Evolutionary conservation across 2,329 filamentous ascomycete genomes (phyloP), one percentile per base, ranked within the genome.

Genomic region (Mycocentrospora acerina): DNA sequence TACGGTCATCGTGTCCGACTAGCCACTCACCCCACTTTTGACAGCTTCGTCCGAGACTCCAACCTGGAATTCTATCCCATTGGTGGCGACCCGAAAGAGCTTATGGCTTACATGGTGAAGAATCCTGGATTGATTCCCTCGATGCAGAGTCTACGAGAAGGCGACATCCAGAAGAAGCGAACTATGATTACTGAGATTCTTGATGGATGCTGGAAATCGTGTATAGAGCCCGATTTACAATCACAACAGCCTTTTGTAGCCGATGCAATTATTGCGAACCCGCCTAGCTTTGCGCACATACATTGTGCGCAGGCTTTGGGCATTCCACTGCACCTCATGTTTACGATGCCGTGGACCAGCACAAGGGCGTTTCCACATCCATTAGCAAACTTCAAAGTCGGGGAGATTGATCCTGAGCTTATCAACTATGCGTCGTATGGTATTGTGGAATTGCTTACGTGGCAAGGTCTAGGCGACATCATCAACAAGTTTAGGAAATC

Each of bases 251-350:
- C 86, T 1, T 94, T 95, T 59, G 82, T 94, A 25, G 88, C 88
- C 0, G 87, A 88, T 66, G 54, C 52, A 84, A 88, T 89, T 46
- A 86, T 89, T 51, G 85, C 85, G 2, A 89, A 89, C 44, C 85
- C 85, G 2, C 85, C 85, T 0, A 86, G 82, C 54, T 88, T 88
- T 64, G 85, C 83, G 0, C 85, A 88, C 53, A 74, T 88, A 3
- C 85, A 88, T 56, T 77, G 83, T 45, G 85, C 84, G 1, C 82
- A 88, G 66, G 84, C 83, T 58, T 63, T 88, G 51, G 85, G 83
- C 1, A 79, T 88, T 18, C 85, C 85, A 0, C 57, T 88, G 7
- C 85, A 88, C 57, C 76, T 94, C 58, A 93, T 94, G 85, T 95
- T 94, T 68, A 94, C 89, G 1, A 78, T 78, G 74, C 75, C 75